These are phyloP conservation scores for Phanerodontia chrysosporium DNA, from an alignment of 768 basidiomycete genomes.

Conservation along the genomic window DNA sequence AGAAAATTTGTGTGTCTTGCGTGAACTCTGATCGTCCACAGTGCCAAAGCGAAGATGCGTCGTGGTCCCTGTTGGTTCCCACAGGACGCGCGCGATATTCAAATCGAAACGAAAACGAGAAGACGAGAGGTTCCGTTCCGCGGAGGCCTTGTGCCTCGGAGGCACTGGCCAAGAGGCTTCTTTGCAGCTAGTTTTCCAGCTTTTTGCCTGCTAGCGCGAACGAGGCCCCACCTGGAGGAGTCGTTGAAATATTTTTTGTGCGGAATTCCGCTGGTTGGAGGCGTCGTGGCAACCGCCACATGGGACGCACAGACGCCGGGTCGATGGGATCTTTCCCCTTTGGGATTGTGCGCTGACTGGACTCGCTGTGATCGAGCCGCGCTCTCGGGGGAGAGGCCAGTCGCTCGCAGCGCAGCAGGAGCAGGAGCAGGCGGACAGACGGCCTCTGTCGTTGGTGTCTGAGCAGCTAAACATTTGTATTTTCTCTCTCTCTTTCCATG, in stretches of 20 bases:
- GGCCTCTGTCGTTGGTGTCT: too few relatives aligned
- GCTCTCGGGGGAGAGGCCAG: background rate
- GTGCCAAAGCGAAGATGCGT: background rate
- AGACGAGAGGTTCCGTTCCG: background rate
- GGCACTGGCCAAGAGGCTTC: background rate
- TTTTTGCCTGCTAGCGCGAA: background rate
- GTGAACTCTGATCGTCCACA: background rate
- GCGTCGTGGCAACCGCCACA: constrained; percentile 2
- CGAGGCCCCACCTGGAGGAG: background rate
- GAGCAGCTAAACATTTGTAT: too few relatives aligned
- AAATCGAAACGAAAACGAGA: background rate
- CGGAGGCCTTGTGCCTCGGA: background rate
- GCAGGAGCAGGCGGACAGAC: too few relatives aligned
- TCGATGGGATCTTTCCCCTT: constrained; percentile 1
- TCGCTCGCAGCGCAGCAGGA: too few relatives aligned
- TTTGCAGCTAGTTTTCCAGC: background rate
- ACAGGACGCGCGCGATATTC: background rate
- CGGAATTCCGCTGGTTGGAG: too few relatives aligned
- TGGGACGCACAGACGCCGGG: background rate
- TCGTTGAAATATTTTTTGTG: background rate
- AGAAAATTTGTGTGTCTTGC: background rate
- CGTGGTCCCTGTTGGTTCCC: background rate
- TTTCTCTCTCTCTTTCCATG: too few relatives aligned
- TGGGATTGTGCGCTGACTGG: background rate
- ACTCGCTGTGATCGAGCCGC: background rate